phyloP scores from a whole-genome alignment of 352 stramenopile genomes.

The Globisporangium yorkense region DNA sequence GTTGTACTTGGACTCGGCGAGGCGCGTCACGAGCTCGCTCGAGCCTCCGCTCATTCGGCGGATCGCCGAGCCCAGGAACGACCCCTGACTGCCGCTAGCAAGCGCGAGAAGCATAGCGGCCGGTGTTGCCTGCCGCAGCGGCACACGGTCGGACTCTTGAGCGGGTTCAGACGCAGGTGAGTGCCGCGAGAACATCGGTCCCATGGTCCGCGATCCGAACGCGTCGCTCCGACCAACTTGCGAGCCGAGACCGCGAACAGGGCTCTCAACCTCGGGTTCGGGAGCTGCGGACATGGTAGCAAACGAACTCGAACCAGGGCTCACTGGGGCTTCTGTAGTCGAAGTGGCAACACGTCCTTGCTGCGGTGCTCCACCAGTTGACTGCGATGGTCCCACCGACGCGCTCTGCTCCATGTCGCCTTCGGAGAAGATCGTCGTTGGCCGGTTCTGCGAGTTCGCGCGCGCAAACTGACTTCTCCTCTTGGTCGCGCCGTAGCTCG shows the following conservation, averaged over 20 bases:
- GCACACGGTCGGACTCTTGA: background rate
- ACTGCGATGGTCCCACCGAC: background rate
- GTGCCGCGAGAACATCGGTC: background rate
- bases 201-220: background rate
- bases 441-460: background rate
- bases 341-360: too few relatives aligned
- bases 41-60: conserved; percentile 1
- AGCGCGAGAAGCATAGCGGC: background rate
- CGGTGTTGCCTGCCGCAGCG: background rate
- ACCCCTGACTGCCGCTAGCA: background rate
- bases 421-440: background rate
- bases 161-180: background rate
- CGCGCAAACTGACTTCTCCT: background rate
- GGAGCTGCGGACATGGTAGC: too few relatives aligned
- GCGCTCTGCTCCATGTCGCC: background rate
- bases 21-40: background rate
- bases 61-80: conserved; percentile 3
- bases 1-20: background rate
- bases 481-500: conserved; percentile 8
- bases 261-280: too few relatives aligned
- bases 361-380: too few relatives aligned
- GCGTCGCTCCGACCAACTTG: too few relatives aligned
- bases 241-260: too few relatives aligned
- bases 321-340: too few relatives aligned
- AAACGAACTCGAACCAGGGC: too few relatives aligned